Evolutionary conservation across 495 filamentous ascomycete genomes (phyloP).

Genomic region (Cercophora sp.): DNA sequence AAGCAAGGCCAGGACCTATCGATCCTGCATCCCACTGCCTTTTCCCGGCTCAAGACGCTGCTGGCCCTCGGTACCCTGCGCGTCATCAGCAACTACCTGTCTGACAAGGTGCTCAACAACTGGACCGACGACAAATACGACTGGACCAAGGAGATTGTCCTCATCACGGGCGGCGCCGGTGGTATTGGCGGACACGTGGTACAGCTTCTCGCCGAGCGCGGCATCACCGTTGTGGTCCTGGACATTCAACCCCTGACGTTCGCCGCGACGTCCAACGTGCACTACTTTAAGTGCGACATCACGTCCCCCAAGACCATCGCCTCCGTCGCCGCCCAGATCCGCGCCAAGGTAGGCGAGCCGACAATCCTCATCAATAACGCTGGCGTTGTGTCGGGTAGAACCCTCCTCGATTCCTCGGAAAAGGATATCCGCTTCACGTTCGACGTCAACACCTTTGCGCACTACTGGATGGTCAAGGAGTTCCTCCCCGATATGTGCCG

Average conservation of each 20-base stretch:
- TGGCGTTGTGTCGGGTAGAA: slow-evolving; percentile 57
- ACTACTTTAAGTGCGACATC: slow-evolving; percentile 64
- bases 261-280: slow-evolving; percentile 36
- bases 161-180: slow-evolving; percentile 67
- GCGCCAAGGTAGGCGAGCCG: slow-evolving; percentile 54
- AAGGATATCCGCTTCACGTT: slow-evolving; percentile 60
- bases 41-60: slow-evolving; percentile 44
- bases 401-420: slow-evolving; percentile 55
- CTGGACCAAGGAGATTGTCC: slow-evolving; percentile 65
- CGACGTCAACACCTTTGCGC: slow-evolving; percentile 66
- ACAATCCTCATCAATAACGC: slow-evolving; percentile 77
- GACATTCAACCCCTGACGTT: slow-evolving; percentile 61
- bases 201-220: slow-evolving; percentile 52
- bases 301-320: slow-evolving; percentile 49
- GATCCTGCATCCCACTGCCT: slow-evolving; percentile 45
- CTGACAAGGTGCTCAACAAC: slow-evolving; percentile 56
- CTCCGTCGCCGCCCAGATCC: slow-evolving; percentile 45
- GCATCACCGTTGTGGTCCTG: slow-evolving; percentile 63
- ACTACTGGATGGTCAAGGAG: slow-evolving; percentile 60
- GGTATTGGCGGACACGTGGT: slow-evolving; percentile 65
- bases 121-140: slow-evolving; percentile 57
- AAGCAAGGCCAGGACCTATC: slow-evolving; percentile 50
- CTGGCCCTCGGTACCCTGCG: slow-evolving; percentile 47
- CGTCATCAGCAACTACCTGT: slow-evolving; percentile 47
- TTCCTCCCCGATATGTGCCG: slow-evolving; percentile 65